Base-by-base conservation (phyloP, 1,139 yeast genomes). In the Dujonia santamariae region DNA sequence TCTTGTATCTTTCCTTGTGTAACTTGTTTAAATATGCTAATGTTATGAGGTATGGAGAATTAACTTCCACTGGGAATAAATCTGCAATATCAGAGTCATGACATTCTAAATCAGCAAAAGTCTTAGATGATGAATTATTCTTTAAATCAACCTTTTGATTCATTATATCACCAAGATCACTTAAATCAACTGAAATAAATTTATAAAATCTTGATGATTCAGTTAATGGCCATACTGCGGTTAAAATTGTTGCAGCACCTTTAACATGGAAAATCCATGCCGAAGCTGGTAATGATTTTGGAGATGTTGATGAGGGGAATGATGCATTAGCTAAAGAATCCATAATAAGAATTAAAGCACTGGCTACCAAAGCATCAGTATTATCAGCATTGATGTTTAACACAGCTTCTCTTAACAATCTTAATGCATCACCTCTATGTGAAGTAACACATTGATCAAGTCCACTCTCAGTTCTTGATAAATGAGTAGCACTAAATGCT, bases 201-300 rank as follows among this genome's bases (percentile, higher is more conserved):
- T 82, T 80, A 55, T 80, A 78, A 54, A 83, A 83, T 34, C 87
- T 59, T 11, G 87, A 81, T 6, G 80, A 72, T 43, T 85, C 90
- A 12, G 94, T 86, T 36, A 88, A 65, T 3, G 96, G 96, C 85
- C 97, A 88, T 12, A 88, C 96, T 1, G 97, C 95, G 1, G 96
- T 85, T 37, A 90, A 66, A 32, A 90, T 90, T 0, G 97, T 90
- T 4, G 96, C 96, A 0, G 97, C 96, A 16, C 97, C 97, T 49
- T 94, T 85, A 11, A 90, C 97, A 53, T 90, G 97, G 65, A 87
- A 92, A 38, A 90, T 81, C 97, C 97, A 90, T 0, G 97, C 96
- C 6, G 92, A 81, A 1, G 97, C 92, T 1, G 96, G 95, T 36
- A 88, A 62, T 4, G 86, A 75, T 45, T 78, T 79, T 3, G 74